Percentiles rank a stretch among this genome's conserved stretches.
Conservation (phyloP, 2,329 filamentous ascomycete species). For the Pyrenochaeta sp. region DNA sequence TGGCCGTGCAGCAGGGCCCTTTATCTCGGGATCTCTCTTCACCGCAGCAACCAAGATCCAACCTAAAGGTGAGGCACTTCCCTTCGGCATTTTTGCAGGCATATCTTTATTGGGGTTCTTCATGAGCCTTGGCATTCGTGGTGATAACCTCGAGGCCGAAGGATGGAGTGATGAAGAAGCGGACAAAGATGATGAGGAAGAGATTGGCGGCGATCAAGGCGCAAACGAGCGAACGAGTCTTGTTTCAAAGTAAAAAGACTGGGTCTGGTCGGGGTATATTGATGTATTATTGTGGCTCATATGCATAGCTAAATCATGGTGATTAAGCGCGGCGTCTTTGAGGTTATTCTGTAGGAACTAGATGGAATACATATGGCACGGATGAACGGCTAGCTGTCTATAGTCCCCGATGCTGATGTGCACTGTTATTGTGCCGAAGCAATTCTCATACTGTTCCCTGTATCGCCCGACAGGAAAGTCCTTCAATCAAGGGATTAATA, state of each 20-base stretch:
- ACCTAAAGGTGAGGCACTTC: conserved; percentile 82
- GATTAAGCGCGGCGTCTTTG: conserved; percentile 23
- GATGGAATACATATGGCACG: too few species aligned
- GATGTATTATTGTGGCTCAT: conserved; percentile 3
- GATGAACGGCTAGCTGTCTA: too few species aligned
- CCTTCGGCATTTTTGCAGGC: conserved; percentile 87
- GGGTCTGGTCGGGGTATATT: too few species aligned
- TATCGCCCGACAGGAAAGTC: too few species aligned
- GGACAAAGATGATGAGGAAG: conserved; percentile 38
- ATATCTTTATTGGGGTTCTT: conserved; percentile 82
- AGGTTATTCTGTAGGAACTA: not conserved
- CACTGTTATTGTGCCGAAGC: too few species aligned
- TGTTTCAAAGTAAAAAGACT: conserved; percentile 38
- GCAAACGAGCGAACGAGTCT: conserved; percentile 40
- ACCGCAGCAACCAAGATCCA: conserved; percentile 75
- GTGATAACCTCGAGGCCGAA: conserved; percentile 65
- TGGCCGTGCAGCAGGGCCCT: conserved; percentile 86
- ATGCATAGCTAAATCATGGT: conserved; percentile 14
- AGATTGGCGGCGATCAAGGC: conserved; percentile 22
- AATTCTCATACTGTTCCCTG: too few species aligned
- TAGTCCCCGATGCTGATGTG: too few species aligned
- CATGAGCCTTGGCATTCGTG: conserved; percentile 78
- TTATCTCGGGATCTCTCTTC: conserved; percentile 86
- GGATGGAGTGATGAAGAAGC: conserved; percentile 57
- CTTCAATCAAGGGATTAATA: too few species aligned